Evolutionary conservation across 306 rosid genomes (phyloP), one percentile per base, ranked within the genome.

Genomic region (Dryas octopetala): DNA sequence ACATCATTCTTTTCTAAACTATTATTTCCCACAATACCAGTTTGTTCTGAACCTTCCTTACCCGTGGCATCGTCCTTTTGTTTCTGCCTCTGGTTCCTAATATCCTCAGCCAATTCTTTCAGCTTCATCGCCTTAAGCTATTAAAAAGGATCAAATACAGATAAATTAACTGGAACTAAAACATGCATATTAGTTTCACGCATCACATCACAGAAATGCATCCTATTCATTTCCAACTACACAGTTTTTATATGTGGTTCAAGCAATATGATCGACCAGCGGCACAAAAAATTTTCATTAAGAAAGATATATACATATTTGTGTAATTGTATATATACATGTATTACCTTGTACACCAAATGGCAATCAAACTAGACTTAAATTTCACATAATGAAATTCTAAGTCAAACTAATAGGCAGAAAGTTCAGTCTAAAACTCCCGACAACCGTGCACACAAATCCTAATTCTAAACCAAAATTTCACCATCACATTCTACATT

Each of bases 101-200:
- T 74, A 78, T 87, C 88, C 81, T 89, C 81, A n/a, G 93, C 88
- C 52, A 91, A 50, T 59, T 90, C 91, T 84, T 81, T 90, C 83
- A 94, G 84, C 82, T 84, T 86, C 90, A 83, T 62, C 51, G 88
- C 77, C 89, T 90, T 91, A 67, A 91, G 82, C 96, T 91, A 79
- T 81, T 41, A 74, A 70, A 62, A 51, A 53, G 61, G 61, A 64
- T 32, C 66, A 69, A 72, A 32, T 12, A 57, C 16, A 62, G 66
- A 62, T 45, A 74, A 47, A 53, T 66, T 45, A 26, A 17, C 64
- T 17, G 17, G 7, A 60, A 26, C 78, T 19, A 28, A 60, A 38
- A 72, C 23, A 77, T 71, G 67, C 55, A 32, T 23, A 2, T 64
- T 11, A 43, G 15, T 63, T 15, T 62, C 66, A 43, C 13, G 12